Percentiles rank a stretch among this genome's conserved stretches.
These are phyloP conservation scores for Pseudocercospora macadamiae DNA, from an alignment of 2,329 filamentous ascomycete species.

Conservation along the genomic window DNA sequence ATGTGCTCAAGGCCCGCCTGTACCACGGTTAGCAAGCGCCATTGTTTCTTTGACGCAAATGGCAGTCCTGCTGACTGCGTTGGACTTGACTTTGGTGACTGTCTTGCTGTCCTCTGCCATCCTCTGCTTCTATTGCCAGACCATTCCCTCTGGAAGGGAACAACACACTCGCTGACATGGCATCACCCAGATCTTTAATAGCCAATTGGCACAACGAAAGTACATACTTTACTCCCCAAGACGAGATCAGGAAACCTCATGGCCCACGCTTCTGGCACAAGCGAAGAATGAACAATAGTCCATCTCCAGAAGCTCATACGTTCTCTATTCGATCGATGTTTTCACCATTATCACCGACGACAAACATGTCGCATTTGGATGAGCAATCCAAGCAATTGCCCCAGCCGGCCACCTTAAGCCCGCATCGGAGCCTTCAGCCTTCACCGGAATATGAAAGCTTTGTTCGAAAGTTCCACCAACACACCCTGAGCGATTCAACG, in stretches of 20 bases:
- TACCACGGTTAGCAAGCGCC: conserved; percentile 31
- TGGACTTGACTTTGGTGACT: conserved; percentile 5
- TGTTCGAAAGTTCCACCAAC: conserved; percentile 58
- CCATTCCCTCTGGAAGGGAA: not conserved
- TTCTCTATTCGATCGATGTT: conserved; percentile 23
- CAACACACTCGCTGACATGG: conserved; percentile 31
- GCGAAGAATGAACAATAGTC: conserved; percentile 34
- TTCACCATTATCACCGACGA: conserved; percentile 19
- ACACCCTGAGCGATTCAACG: conserved; percentile 76
- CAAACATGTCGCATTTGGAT: conserved; percentile 32
- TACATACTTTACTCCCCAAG: conserved; percentile 19
- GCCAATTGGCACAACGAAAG: conserved; percentile 30
- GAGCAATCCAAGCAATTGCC: conserved; percentile 31
- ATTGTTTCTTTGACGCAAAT: conserved; percentile 25
- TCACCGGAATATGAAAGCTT: conserved; percentile 31
- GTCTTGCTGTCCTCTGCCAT: not conserved
- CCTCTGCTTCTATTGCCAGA: not conserved
- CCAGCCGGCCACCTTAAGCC: conserved; percentile 21
- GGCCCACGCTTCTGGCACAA: conserved; percentile 31
- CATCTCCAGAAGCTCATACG: conserved; percentile 22
- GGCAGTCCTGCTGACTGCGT: conserved; percentile 8
- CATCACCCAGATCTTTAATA: conserved; percentile 34
- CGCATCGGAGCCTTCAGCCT: conserved; percentile 18
- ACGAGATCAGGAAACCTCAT: conserved; percentile 24
- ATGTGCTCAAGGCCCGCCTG: conserved; percentile 20